A percentile compares a stretch with the other conserved stretches of the same genome.
These are phyloP conservation scores for Calamus simplicifolius DNA, from an alignment of 176 grass and related monocot species.

Conservation along the genomic window DNA sequence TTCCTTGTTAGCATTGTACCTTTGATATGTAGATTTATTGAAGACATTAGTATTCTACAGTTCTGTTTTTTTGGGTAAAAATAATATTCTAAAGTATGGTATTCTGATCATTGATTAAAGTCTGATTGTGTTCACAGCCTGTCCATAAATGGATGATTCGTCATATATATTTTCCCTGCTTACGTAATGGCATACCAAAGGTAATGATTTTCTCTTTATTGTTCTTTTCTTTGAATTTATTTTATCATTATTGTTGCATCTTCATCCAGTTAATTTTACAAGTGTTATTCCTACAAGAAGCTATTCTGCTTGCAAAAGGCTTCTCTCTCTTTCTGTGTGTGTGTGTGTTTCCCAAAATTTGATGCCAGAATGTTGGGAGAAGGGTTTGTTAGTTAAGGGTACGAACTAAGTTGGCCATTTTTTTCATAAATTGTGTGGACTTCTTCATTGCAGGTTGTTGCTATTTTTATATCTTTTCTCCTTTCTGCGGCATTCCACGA, in stretches of 20 bases:
- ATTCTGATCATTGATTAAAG: conserved; percentile 15
- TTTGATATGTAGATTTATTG: too few species aligned
- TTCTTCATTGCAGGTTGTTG: conserved; percentile 51
- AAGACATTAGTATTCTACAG: too few species aligned
- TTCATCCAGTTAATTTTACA: not conserved
- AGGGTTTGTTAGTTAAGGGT: too few species aligned
- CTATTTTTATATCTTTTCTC: conserved; percentile 80
- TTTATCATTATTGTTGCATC: not conserved
- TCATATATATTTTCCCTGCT: conserved; percentile 87
- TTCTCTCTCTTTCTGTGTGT: too few species aligned
- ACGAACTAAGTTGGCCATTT: not conserved
- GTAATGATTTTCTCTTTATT: conserved; percentile 35
- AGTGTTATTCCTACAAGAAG: not conserved
- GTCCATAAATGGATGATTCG: conserved; percentile 97
- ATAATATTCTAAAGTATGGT: not conserved
- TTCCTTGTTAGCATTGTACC: too few species aligned
- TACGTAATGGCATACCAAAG: conserved; percentile 78
- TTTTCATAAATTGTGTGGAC: conserved; percentile 24
- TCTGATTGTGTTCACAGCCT: conserved; percentile 54
- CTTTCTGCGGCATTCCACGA: conserved; percentile 93
- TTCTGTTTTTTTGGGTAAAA: not conserved
- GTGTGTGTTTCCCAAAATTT: too few species aligned
- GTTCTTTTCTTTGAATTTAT: not conserved
- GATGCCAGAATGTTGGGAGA: too few species aligned
- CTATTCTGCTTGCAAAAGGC: too few species aligned